Base-by-base conservation (phyloP, 257 asterid species). In the Primulina tabacum region DNA sequence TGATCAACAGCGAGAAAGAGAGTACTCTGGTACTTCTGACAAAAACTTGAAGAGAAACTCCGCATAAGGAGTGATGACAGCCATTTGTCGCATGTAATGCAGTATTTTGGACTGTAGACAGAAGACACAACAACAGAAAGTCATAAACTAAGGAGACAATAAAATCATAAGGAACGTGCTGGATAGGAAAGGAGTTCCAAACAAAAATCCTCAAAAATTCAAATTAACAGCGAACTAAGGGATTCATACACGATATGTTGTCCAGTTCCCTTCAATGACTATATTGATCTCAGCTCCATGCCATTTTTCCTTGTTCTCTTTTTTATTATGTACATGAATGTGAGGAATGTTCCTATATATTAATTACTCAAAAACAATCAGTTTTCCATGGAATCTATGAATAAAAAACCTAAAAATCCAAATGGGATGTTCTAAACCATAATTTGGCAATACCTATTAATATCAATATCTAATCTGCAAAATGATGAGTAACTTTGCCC, bases 61-160 rank as follows among this genome's bases (percentile, higher is more conserved):
- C 8, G 97, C 89, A 79, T 91, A 91, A 43, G 97, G 97, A 50
- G 97, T 91, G 78, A 91, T 91, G 80, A 89, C 96, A 76, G 95
- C 97, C 92, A 91, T 91, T 83, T 91, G 96, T 56, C 97, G 97
- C 97, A 89, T 91, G 77, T 91, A 91, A 37, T 91, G 97, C 77
- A 91, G 79, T 75, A 91, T 87, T 80, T 91, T 89, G 79, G 97
- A 91, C 97, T 91, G 97, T 64, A 74, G 66, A 73, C 30, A 28
- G 30, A 28, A 28, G 30, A 28, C 21, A 65, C 67, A 77, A 71
- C 68, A 47, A 71, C 59, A 67, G 53, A 76, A 38, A 65, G 5
- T 68, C 60, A 52, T 37, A 60, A 62, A 68, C 29, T 65, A 65
- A 56, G 55, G 35, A 75, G 33, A 14, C 40, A 60, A 30, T 12